Conservation (phyloP, 1,139 yeast species). For the Suzukiozyma palmioleophila region DNA sequence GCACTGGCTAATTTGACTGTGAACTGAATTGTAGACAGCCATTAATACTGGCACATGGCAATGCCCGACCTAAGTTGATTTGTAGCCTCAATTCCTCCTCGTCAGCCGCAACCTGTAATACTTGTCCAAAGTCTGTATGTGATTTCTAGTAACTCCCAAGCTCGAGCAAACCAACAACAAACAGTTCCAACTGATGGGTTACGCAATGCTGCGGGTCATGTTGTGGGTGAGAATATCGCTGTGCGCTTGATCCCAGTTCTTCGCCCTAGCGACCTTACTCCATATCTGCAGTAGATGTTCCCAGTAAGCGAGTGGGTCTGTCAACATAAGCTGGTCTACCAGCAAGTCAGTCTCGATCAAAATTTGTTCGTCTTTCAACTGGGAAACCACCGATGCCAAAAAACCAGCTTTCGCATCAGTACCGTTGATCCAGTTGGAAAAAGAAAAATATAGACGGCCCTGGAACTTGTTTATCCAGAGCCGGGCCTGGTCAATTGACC, state of each 20-base stretch:
- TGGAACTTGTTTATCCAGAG: constrained; percentile 43
- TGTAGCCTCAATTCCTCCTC: too few species aligned
- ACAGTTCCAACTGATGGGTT: too few species aligned
- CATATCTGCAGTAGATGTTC: constrained; percentile 17
- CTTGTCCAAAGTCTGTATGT: too few species aligned
- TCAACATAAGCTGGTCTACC: constrained; percentile 22
- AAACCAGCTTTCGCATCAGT: constrained; percentile 16
- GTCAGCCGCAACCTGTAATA: too few species aligned
- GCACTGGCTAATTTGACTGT: too few species aligned
- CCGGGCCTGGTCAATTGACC: constrained; percentile 63
- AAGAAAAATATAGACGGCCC: constrained; percentile 46
- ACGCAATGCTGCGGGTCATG: background rate
- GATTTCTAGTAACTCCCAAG: too few species aligned
- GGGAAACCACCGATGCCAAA: constrained; percentile 22
- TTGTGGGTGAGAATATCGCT: constrained; percentile 9
- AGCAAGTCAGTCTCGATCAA: constrained; percentile 37
- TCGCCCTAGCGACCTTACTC: constrained; percentile 11
- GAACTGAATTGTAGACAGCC: too few species aligned
- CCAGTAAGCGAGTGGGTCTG: constrained; percentile 13
- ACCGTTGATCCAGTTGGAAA: constrained; percentile 60
- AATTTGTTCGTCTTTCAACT: constrained; percentile 21
- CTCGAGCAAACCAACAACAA: too few species aligned
- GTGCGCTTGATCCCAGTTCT: constrained; percentile 4
- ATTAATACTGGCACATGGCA: too few species aligned
- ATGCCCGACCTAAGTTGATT: too few species aligned